Evolutionary conservation across 805 yeast genomes (phyloP), one percentile per base, ranked within the genome.

Genomic region (Jamesozyma hellenica): DNA sequence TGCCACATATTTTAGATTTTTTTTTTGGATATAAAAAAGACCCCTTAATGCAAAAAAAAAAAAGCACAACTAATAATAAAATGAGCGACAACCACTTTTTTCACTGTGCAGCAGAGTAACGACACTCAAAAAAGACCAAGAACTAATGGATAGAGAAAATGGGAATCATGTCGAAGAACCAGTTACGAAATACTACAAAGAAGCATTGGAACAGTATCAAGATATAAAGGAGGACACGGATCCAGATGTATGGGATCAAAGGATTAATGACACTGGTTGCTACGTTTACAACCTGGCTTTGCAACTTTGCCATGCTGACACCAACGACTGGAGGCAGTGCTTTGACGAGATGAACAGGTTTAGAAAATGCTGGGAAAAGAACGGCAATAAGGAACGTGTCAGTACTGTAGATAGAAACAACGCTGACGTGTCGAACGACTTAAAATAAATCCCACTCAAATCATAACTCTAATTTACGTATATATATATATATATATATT

Each of bases 251-350:
- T 81, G 88, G 88, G 92, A 84, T 52, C 59, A 70, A 53, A 63
- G 94, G 44, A 84, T 84, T 36, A 70, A 67, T 23, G 68, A 77
- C 27, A 83, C 94, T 0, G 94, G 94, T 1, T 84, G 94, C 40
- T 53, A 49, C 64, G 81, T 71, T 25, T 88, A 84, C 52, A 84
- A 84, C 50, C 59, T 78, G 53, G 74, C 74, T 13, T 62, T 84
- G 26, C 84, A 79, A 38, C 60, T 83, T 27, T 84, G 95, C 49
- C 87, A 81, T 53, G 87, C 86, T 3, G 94, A 82, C 43, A 79
- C 79, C 1, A 75, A 75, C 23, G 94, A 84, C 54, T 84, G 95
- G 95, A 63, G 94, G 39, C 61, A 75, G 50, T 82, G 94, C 47
- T 56, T 74, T 2, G 61, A 64, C 15, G 92, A 83, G 55, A 81